Conservation (phyloP, 257 asterid species). For the Capsicum chinense region DNA sequence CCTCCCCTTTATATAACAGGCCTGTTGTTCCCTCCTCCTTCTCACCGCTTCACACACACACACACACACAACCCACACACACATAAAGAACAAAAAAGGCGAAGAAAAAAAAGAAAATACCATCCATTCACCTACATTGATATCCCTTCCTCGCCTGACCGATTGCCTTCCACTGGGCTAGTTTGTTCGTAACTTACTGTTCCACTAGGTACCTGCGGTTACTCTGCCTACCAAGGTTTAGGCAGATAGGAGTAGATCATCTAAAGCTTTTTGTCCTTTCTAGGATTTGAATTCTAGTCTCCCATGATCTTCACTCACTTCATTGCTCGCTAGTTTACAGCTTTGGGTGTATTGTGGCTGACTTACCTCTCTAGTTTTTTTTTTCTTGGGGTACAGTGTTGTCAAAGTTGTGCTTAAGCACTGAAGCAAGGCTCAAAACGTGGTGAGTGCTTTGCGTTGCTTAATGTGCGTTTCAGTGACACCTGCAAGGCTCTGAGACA, state of each 20-base stretch:
- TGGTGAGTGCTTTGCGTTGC: too few species aligned
- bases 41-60: too few species aligned
- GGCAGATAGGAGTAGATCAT: background rate
- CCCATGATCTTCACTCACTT: background rate
- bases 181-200: background rate
- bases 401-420: background rate
- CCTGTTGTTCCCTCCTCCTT: too few species aligned
- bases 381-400: background rate
- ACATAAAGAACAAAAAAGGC: too few species aligned
- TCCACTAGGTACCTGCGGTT: background rate
- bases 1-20: too few species aligned
- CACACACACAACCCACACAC: too few species aligned
- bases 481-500: too few species aligned
- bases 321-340: background rate
- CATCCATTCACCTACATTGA: background rate
- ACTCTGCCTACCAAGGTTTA: background rate
- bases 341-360: background rate
- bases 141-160: background rate
- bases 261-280: background rate
- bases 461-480: too few species aligned
- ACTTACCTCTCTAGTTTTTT: background rate
- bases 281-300: background rate
- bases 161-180: background rate
- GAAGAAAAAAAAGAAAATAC: too few species aligned
- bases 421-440: background rate